Percentiles rank a stretch among this genome's conserved stretches.
These are phyloP conservation scores for Rhodotorula diobovata DNA, from an alignment of 768 basidiomycete species.

Conservation along the genomic window DNA sequence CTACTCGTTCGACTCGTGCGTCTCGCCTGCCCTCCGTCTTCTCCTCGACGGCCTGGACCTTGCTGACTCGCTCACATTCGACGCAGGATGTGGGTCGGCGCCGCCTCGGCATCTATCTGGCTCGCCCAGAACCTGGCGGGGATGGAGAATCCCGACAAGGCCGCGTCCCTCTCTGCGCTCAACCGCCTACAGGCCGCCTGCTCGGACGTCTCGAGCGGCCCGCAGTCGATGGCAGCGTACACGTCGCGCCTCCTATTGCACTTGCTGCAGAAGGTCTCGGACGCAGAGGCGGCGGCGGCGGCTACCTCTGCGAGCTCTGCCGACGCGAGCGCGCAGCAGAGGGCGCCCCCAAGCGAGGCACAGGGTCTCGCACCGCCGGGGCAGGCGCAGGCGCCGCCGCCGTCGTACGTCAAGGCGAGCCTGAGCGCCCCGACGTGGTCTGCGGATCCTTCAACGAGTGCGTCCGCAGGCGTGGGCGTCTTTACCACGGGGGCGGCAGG, in stretches of 20 bases:
- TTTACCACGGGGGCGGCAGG: background rate
- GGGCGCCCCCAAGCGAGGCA: too few relatives aligned
- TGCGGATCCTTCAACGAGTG: background rate
- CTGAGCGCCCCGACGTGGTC: slow-evolving; percentile 9
- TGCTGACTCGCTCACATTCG: background rate
- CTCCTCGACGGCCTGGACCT: too few relatives aligned
- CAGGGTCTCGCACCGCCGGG: too few relatives aligned
- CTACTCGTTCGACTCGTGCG: slow-evolving; percentile 7
- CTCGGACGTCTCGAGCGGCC: background rate
- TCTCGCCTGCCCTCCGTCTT: background rate
- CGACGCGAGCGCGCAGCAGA: too few relatives aligned
- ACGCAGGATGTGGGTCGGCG: slow-evolving; percentile 19
- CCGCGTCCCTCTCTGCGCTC: background rate
- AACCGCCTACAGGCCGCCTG: slow-evolving; percentile 3
- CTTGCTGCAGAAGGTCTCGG: background rate
- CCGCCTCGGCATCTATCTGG: slow-evolving; percentile 13
- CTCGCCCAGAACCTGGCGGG: slow-evolving; percentile 9
- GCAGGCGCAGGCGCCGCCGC: background rate
- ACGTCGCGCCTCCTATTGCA: slow-evolving; percentile 13
- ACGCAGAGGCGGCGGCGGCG: background rate
- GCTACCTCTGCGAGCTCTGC: background rate
- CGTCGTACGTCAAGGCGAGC: background rate
- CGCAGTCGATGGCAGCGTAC: slow-evolving; percentile 4
- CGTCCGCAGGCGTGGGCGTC: background rate
- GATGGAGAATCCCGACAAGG: background rate